phyloP scores from a whole-genome alignment of 148 eudicot genomes.

The Gaultheria prostrata region DNA sequence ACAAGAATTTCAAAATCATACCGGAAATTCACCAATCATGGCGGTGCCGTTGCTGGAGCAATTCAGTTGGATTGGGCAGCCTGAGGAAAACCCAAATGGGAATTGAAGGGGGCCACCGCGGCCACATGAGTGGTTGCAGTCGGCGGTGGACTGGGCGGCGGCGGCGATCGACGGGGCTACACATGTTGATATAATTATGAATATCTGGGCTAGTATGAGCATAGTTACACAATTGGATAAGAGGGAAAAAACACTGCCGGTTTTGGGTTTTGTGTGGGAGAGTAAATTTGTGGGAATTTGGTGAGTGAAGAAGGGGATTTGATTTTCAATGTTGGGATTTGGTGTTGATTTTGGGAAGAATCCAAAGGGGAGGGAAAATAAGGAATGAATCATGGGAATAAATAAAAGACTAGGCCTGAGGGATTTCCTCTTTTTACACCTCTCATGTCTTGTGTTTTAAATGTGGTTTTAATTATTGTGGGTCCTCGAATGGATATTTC shows the following conservation, averaged over 20 bases:
- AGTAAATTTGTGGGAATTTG: background rate
- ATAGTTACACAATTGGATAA: background rate
- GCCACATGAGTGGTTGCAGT: slow-evolving; percentile 31
- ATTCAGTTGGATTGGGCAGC: slow-evolving; percentile 41
- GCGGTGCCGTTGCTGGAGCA: slow-evolving; percentile 32
- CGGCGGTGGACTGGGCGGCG: background rate
- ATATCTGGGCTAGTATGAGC: background rate
- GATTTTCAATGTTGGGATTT: background rate
- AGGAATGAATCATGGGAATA: background rate
- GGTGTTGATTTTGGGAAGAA: background rate
- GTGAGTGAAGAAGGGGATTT: background rate
- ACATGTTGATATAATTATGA: background rate
- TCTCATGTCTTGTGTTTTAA: background rate
- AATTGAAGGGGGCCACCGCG: slow-evolving; percentile 17
- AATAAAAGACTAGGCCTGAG: background rate
- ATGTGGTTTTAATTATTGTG: too few species aligned
- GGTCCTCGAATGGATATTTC: too few species aligned
- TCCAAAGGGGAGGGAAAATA: background rate
- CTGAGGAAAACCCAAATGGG: slow-evolving; percentile 52
- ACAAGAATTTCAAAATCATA: background rate
- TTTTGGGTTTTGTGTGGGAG: background rate
- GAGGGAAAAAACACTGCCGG: background rate
- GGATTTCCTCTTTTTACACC: background rate
- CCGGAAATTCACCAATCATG: slow-evolving; percentile 26
- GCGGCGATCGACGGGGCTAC: background rate